These are phyloP conservation scores for Stephanodiscus minutulus DNA, from an alignment of 108 stramenopile species.

Conservation along the genomic window DNA sequence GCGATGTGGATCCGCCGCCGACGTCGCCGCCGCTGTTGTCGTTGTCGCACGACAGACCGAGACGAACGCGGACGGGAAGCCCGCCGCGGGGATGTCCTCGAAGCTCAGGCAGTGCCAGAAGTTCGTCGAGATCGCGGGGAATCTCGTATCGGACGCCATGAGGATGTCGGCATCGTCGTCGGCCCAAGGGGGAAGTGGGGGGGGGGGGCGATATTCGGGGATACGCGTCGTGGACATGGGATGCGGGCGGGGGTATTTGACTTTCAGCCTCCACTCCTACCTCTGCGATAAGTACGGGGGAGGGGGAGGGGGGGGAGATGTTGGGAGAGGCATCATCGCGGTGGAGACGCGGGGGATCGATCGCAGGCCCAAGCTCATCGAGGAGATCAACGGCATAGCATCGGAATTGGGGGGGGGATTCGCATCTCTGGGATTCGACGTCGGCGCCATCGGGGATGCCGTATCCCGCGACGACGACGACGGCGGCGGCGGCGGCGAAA, in stretches of 20 bases:
- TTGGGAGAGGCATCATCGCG: not conserved
- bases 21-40: conserved; percentile 56
- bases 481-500: conserved; percentile 6
- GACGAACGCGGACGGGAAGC: conserved; percentile 65
- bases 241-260: conserved; percentile 77
- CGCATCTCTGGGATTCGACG: conserved; percentile 58
- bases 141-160: too few relatives aligned
- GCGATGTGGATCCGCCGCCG: too few relatives aligned
- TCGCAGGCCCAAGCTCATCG: conserved; percentile 71
- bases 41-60: conserved; percentile 69
- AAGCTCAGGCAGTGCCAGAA: conserved; percentile 81
- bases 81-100: conserved; percentile 63
- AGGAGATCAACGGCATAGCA: conserved; percentile 75
- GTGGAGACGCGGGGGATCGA: conserved; percentile 75
- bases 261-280: conserved; percentile 80
- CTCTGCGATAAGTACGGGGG: conserved; percentile 47
- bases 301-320: not conserved
- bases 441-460: conserved; percentile 65
- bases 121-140: conserved; percentile 81
- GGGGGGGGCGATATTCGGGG: too few relatives aligned
- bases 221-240: conserved; percentile 83
- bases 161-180: too few relatives aligned
- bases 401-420: conserved; percentile 59
- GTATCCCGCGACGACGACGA: conserved; percentile 5
- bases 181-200: too few relatives aligned